These are phyloP conservation scores for Pythium coloratum DNA, from an alignment of 352 stramenopile genomes.

Conservation along the genomic window DNA sequence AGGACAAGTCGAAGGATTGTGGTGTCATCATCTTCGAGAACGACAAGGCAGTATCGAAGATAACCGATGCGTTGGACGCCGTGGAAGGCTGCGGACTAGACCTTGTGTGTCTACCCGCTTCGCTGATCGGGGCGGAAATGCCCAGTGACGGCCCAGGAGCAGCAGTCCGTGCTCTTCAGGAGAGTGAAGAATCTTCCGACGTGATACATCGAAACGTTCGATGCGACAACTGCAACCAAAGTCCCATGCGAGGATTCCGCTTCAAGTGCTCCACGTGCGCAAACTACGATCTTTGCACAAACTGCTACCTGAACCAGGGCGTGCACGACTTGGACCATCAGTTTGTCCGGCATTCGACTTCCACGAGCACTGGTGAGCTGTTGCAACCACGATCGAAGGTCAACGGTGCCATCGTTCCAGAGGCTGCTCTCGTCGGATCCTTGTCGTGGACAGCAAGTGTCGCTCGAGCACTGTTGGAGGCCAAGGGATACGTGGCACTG, in stretches of 20 bases:
- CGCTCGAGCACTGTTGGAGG: conserved; percentile 41
- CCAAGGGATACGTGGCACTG: conserved; percentile 55
- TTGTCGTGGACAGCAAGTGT: conserved; percentile 66
- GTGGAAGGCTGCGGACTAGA: neutral
- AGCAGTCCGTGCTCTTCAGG: conserved; percentile 2
- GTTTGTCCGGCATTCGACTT: conserved; percentile 60
- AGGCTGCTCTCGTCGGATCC: conserved; percentile 57
- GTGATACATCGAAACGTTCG: conserved; percentile 69
- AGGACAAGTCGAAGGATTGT: conserved; percentile 31
- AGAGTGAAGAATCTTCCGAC: conserved; percentile 8
- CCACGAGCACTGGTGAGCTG: conserved; percentile 49
- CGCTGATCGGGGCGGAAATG: conserved; percentile 10
- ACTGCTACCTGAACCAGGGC: conserved; percentile 56
- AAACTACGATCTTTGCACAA: conserved; percentile 75
- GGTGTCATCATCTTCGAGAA: conserved; percentile 55
- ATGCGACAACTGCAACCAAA: conserved; percentile 78
- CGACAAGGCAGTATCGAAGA: conserved; percentile 40
- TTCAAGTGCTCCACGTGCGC: conserved; percentile 79
- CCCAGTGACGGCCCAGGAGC: neutral
- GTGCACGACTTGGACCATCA: conserved; percentile 65
- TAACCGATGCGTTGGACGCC: conserved; percentile 42
- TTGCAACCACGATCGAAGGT: conserved; percentile 58
- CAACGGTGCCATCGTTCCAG: conserved; percentile 43
- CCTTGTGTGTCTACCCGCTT: conserved; percentile 9
- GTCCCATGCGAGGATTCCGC: conserved; percentile 58